Evolutionary conservation across 2,329 filamentous ascomycete genomes (phyloP).

Genomic region (Cytospora paraplurivora): DNA sequence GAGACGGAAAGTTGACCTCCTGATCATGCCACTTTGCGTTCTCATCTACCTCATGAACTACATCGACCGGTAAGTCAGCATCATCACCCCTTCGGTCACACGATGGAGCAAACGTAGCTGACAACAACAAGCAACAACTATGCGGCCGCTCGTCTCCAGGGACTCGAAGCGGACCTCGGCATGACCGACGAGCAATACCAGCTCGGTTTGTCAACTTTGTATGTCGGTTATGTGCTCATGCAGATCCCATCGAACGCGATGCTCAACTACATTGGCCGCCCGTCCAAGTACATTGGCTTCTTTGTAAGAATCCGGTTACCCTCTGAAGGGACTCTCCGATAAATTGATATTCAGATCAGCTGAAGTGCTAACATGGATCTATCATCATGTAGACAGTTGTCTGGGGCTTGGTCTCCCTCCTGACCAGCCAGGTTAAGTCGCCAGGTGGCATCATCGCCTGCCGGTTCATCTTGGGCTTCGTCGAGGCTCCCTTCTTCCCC

Average conservation of each 20-base stretch:
- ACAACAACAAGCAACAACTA: conserved; percentile 33
- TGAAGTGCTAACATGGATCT: neutral
- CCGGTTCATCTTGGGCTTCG: conserved; percentile 44
- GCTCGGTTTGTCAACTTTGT: conserved; percentile 35
- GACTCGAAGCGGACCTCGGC: conserved; percentile 42
- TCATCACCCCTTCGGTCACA: neutral
- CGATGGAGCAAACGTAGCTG: conserved; percentile 24
- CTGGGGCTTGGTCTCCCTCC: conserved; percentile 32
- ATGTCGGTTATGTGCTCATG: conserved; percentile 36
- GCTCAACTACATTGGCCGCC: conserved; percentile 38
- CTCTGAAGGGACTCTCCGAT: neutral
- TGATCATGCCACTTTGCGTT: conserved; percentile 67
- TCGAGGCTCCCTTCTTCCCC: conserved; percentile 47
- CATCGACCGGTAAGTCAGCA: conserved; percentile 47
- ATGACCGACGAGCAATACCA: conserved; percentile 41
- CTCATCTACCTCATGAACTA: conserved; percentile 74
- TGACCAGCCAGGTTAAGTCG: conserved; percentile 39
- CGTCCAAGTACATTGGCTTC: conserved; percentile 39
- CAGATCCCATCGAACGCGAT: conserved; percentile 35
- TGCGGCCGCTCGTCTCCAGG: conserved; percentile 52
- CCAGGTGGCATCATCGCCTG: conserved; percentile 40
- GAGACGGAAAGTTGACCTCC: conserved; percentile 64
- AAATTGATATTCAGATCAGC: neutral
- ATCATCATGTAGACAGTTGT: conserved; percentile 8
- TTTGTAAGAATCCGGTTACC: conserved; percentile 36